A percentile compares a stretch with the other conserved stretches of the same genome.
These are phyloP conservation scores for Thalassiosira hispida DNA, from an alignment of 352 stramenopile species.

Conservation along the genomic window DNA sequence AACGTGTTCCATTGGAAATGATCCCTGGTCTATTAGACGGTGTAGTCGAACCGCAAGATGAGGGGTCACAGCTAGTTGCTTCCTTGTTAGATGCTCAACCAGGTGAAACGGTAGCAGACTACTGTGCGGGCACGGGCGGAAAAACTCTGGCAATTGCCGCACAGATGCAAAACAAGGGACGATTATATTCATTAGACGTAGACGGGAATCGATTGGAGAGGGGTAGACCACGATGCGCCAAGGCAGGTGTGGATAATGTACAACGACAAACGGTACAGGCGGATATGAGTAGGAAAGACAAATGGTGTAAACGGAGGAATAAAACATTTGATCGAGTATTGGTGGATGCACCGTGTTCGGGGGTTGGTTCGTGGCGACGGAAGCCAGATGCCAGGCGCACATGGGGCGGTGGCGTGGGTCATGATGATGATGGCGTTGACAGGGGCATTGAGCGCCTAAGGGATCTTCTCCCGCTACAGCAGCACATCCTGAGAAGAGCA, in stretches of 20 bases:
- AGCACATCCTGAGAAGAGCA: slow-evolving; percentile 32
- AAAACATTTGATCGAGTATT: slow-evolving; percentile 44
- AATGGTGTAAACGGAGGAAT: slow-evolving; percentile 18
- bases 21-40: slow-evolving; percentile 15
- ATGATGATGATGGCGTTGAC: not conserved
- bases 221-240: slow-evolving; percentile 1
- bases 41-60: slow-evolving; percentile 62
- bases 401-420: slow-evolving; percentile 9
- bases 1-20: slow-evolving; percentile 10
- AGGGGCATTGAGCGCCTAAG: slow-evolving; percentile 4
- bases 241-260: slow-evolving; percentile 21
- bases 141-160: slow-evolving; percentile 54
- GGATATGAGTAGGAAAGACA: slow-evolving; percentile 4
- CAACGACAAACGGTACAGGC: slow-evolving; percentile 15
- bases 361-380: slow-evolving; percentile 43
- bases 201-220: slow-evolving; percentile 22
- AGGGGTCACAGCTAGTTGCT: slow-evolving; percentile 55
- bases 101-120: slow-evolving; percentile 47
- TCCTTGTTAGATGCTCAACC: slow-evolving; percentile 26
- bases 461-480: slow-evolving; percentile 39
- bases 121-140: slow-evolving; percentile 60
- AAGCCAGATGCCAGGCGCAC: slow-evolving; percentile 24
- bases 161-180: slow-evolving; percentile 25
- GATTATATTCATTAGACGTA: slow-evolving; percentile 20
- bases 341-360: slow-evolving; percentile 58